Percentiles rank a stretch among this genome's conserved stretches.
Evolutionary conservation across 495 filamentous ascomycete genomes (phyloP).

Genomic region (Penicillium coffeae): DNA sequence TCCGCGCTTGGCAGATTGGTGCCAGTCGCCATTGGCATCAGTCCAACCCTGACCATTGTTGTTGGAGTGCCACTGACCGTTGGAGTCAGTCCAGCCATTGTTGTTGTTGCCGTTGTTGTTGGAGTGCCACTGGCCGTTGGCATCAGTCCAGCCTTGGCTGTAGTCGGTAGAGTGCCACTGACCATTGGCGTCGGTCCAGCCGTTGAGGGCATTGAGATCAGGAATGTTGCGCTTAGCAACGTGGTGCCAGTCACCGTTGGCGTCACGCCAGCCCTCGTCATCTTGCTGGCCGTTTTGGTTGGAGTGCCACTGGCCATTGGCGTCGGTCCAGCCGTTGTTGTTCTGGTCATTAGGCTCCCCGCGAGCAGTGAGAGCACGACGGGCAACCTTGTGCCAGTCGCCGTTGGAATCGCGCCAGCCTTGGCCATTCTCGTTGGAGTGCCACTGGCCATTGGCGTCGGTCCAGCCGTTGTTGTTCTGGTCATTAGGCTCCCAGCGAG

Average conservation of each 20-base stretch:
- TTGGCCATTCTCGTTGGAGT: slow-evolving; percentile 16
- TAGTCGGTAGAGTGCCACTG: slow-evolving; percentile 15
- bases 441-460: slow-evolving; percentile 18
- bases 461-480: slow-evolving; percentile 14
- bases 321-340: slow-evolving; percentile 15
- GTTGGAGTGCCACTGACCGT: slow-evolving; percentile 20
- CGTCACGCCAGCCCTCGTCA: no score
- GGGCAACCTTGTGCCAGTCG: no score
- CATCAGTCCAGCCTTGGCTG: slow-evolving; percentile 17
- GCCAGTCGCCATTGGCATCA: slow-evolving; percentile 17
- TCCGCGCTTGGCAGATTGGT: slow-evolving; percentile 17
- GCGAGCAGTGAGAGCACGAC: no score
- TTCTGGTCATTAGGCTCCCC: no score
- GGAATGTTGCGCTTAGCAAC: no score
- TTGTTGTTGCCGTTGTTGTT: slow-evolving; percentile 10
- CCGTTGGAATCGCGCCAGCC: no score
- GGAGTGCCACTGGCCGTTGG: slow-evolving; percentile 15
- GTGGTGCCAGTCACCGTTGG: no score
- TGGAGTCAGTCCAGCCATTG: slow-evolving; percentile 17
- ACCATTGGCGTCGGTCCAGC: slow-evolving; percentile 18
- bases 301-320: slow-evolving; percentile 18
- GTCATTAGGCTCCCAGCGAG: no score
- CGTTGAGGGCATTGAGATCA: no score
- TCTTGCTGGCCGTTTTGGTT: no score
- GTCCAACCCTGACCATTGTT: slow-evolving; percentile 17